A percentile compares a stretch with the other conserved stretches of the same genome.
phyloP scores from a whole-genome alignment of 2,329 filamentous ascomycete species.

The Pyrenophora graminea region DNA sequence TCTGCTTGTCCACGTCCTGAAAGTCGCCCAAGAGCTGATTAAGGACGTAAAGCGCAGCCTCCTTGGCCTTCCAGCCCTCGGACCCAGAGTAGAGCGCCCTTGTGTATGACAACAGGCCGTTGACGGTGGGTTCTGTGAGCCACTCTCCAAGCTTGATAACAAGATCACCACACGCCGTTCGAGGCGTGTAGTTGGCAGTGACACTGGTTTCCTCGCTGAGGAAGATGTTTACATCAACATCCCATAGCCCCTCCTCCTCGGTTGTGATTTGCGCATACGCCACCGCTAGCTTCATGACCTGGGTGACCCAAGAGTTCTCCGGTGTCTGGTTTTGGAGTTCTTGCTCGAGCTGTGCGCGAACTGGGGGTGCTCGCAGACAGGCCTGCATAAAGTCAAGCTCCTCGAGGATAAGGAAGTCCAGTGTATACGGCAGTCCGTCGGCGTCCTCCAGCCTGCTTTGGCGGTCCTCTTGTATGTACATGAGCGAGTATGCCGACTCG shows the following conservation, averaged over 20 bases:
- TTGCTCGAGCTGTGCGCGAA: conserved; percentile 84
- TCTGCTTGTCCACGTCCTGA: conserved; percentile 71
- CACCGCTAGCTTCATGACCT: conserved; percentile 83
- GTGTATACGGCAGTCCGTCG: conserved; percentile 88
- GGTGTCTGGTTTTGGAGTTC: conserved; percentile 68
- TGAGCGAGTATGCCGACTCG: conserved; percentile 72
- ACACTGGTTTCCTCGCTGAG: conserved; percentile 93
- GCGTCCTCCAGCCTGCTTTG: conserved; percentile 89
- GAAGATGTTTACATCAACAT: conserved; percentile 94
- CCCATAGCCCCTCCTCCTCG: conserved; percentile 94
- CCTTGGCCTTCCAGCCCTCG: conserved; percentile 68
- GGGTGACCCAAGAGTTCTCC: conserved; percentile 72
- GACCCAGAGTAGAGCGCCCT: conserved; percentile 69
- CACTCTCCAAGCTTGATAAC: conserved; percentile 92
- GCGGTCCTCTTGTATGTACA: conserved; percentile 84
- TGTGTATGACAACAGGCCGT: conserved; percentile 78
- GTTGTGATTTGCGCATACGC: conserved; percentile 86
- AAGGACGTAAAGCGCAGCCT: conserved; percentile 82
- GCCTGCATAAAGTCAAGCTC: conserved; percentile 94
- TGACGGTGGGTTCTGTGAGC: conserved; percentile 75
- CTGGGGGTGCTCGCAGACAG: conserved; percentile 83
- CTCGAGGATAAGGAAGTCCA: conserved; percentile 91
- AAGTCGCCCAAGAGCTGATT: conserved; percentile 85
- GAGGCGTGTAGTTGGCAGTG: conserved; percentile 92
- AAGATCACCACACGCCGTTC: conserved; percentile 89